Evolutionary conservation across 2,329 filamentous ascomycete genomes (phyloP).

Genomic region (Ascochyta pisi): DNA sequence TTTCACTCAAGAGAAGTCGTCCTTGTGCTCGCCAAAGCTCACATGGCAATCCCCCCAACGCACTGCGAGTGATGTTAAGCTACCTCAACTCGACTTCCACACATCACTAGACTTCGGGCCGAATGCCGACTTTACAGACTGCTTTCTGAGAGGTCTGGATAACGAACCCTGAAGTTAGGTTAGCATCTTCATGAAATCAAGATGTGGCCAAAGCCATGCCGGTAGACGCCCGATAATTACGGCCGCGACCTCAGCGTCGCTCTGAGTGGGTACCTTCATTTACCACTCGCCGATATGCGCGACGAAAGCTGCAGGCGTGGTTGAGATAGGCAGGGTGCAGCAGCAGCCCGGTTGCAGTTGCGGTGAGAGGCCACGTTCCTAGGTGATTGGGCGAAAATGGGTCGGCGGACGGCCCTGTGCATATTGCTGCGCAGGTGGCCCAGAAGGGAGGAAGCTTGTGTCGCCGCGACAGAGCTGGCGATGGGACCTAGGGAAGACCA

Average conservation of each 20-base stretch:
- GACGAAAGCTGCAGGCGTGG: conserved; percentile 19
- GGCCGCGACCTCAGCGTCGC: neutral
- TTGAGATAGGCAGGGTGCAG: conserved; percentile 20
- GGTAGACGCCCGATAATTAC: neutral
- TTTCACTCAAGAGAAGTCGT: conserved; percentile 30
- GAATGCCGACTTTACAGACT: conserved; percentile 34
- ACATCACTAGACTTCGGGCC: conserved; percentile 33
- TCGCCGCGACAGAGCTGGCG: conserved; percentile 17
- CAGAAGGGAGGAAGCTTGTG: conserved; percentile 19
- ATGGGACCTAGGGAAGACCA: conserved; percentile 12
- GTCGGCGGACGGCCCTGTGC: conserved; percentile 11
- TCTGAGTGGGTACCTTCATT: conserved; percentile 1
- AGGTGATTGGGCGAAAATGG: conserved; percentile 45
- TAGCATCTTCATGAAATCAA: neutral
- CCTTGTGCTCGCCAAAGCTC: conserved; percentile 4
- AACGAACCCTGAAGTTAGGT: conserved; percentile 17
- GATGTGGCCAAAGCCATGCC: neutral
- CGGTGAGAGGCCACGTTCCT: conserved; percentile 47
- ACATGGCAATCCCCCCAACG: conserved; percentile 4
- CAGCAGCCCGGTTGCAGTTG: conserved; percentile 23
- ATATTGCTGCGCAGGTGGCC: conserved; percentile 20
- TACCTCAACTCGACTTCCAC: conserved; percentile 32
- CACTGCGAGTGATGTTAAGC: conserved; percentile 19
- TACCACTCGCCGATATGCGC: conserved; percentile 10
- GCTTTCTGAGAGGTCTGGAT: conserved; percentile 35